Percentiles rank a stretch among this genome's conserved stretches.
Evolutionary conservation across 495 filamentous ascomycete genomes (phyloP).

Genomic region (Penicillium manginii): DNA sequence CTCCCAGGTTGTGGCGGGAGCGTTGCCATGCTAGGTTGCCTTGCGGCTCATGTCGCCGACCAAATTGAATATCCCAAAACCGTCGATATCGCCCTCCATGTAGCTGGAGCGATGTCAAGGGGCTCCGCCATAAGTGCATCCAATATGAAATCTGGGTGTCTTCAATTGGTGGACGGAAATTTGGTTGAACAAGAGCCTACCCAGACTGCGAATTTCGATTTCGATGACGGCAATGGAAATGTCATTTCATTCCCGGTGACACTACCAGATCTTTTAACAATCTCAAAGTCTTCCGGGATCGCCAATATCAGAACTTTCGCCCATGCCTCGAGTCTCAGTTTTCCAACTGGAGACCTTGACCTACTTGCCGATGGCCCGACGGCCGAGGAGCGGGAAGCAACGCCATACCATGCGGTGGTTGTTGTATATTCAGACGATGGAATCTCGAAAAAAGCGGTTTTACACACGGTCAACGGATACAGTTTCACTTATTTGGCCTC

Average conservation of each 20-base stretch:
- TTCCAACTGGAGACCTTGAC: conserved; percentile 8
- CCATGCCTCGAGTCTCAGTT: conserved; percentile 4
- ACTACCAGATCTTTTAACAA: conserved; percentile 9
- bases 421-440: conserved; percentile 2
- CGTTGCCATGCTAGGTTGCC: conserved; percentile 13
- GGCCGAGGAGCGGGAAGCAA: not conserved
- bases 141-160: conserved; percentile 6
- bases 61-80: not conserved
- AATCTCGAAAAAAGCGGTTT: not conserved
- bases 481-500: conserved; percentile 5
- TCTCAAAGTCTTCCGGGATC: conserved; percentile 2
- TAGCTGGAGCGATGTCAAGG: conserved; percentile 7
- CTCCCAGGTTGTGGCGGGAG: conserved; percentile 14
- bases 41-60: conserved; percentile 5
- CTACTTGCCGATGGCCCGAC: conserved; percentile 9
- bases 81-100: conserved; percentile 12
- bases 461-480: conserved; percentile 14
- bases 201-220: conserved; percentile 7
- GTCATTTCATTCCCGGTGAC: conserved; percentile 13
- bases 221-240: conserved; percentile 9
- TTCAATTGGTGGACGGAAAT: conserved; percentile 8
- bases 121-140: conserved; percentile 8
- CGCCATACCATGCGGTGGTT: conserved; percentile 10
- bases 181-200: too few relatives aligned
- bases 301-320: conserved; percentile 8